These are phyloP conservation scores for Colletotrichum lentis DNA, from an alignment of 2,329 filamentous ascomycete species.

Conservation along the genomic window DNA sequence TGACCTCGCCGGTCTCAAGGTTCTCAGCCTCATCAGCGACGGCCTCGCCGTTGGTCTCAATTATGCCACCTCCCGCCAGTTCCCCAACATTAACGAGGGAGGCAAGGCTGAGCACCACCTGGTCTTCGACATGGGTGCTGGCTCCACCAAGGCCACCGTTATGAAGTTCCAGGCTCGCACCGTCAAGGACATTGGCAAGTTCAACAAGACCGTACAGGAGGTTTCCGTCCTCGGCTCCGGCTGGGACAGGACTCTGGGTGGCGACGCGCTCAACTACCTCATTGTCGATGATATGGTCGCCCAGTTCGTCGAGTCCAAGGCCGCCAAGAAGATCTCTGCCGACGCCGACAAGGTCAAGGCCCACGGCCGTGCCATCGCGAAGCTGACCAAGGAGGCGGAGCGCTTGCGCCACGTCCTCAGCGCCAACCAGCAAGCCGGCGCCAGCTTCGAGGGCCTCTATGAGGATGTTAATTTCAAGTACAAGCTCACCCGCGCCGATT, in stretches of 20 bases:
- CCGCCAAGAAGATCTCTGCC: slow-evolving; percentile 70
- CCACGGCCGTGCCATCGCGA: slow-evolving; percentile 86
- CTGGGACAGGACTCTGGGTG: slow-evolving; percentile 90
- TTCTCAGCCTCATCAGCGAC: slow-evolving; percentile 86
- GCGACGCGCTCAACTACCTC: slow-evolving; percentile 85
- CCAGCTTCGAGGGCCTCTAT: slow-evolving; percentile 87
- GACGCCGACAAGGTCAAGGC: slow-evolving; percentile 69
- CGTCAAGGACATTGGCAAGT: slow-evolving; percentile 90
- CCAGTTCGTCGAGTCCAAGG: slow-evolving; percentile 76
- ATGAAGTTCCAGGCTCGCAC: slow-evolving; percentile 87
- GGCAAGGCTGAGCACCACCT: slow-evolving; percentile 90
- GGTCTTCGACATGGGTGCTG: slow-evolving; percentile 97
- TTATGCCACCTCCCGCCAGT: slow-evolving; percentile 90
- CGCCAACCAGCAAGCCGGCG: slow-evolving; percentile 81
- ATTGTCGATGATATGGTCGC: slow-evolving; percentile 89
- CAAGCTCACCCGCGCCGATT: slow-evolving; percentile 80
- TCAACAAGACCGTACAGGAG: slow-evolving; percentile 96
- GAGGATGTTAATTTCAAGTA: slow-evolving; percentile 95
- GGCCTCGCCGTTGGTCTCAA: slow-evolving; percentile 92
- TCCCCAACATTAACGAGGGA: slow-evolving; percentile 83
- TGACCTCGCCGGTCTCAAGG: slow-evolving; percentile 85
- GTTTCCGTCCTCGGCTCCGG: slow-evolving; percentile 86
- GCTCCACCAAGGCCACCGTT: slow-evolving; percentile 89
- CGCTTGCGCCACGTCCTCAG: slow-evolving; percentile 87
- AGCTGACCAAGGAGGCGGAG: slow-evolving; percentile 93